phyloP scores from a whole-genome alignment of 495 filamentous ascomycete species.

The Parachaetomium inaequale region DNA sequence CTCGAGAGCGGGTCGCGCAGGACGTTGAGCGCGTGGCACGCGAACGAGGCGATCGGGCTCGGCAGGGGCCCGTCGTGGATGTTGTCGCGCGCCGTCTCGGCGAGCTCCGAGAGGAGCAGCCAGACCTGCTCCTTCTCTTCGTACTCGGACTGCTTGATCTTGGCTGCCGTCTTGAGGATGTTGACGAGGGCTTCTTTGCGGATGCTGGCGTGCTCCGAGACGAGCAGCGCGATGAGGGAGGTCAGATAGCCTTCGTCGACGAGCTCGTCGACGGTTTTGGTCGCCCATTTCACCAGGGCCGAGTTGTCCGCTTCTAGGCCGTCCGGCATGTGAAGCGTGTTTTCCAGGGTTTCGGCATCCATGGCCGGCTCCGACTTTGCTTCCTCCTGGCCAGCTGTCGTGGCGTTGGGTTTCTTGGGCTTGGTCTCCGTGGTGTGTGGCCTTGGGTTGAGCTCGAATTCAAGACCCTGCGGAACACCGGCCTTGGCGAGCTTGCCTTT shows the following conservation, averaged over 20 bases:
- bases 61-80: constrained; percentile 61
- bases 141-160: constrained; percentile 66
- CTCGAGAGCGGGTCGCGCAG: constrained; percentile 73
- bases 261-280: constrained; percentile 68
- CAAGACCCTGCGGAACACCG: constrained; percentile 9
- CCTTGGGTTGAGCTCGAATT: constrained; percentile 21
- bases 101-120: constrained; percentile 71
- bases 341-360: constrained; percentile 28
- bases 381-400: neutral
- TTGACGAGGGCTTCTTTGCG: constrained; percentile 70
- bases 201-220: constrained; percentile 67
- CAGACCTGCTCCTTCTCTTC: constrained; percentile 71
- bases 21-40: constrained; percentile 63
- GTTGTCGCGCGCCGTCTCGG: constrained; percentile 60
- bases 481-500: constrained; percentile 23
- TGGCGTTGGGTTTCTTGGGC: neutral
- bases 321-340: constrained; percentile 34
- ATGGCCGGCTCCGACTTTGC: constrained; percentile 4
- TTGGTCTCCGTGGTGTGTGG: constrained; percentile 1
- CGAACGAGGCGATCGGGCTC: constrained; percentile 69
- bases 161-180: constrained; percentile 60
- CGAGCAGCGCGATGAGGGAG: constrained; percentile 68
- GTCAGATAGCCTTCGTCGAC: constrained; percentile 67
- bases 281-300: constrained; percentile 62
- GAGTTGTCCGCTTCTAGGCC: constrained; percentile 52